These are phyloP conservation scores for Cruciata laevipes DNA, from an alignment of 257 asterid genomes.

Conservation along the genomic window DNA sequence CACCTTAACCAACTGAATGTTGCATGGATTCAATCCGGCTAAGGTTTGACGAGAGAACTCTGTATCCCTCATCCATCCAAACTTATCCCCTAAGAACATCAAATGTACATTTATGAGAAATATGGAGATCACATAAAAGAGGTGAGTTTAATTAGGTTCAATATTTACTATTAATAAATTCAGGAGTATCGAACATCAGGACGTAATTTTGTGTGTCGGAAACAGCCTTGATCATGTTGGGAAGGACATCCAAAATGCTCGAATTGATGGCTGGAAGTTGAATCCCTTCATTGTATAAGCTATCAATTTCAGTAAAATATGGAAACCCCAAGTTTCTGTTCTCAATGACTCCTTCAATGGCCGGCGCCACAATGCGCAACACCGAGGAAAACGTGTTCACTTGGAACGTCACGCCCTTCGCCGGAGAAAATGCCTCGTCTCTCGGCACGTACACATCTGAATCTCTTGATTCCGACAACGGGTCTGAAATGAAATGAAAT, in stretches of 20 bases:
- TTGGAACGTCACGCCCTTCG: slow-evolving; percentile 34
- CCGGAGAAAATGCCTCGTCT: slow-evolving; percentile 57
- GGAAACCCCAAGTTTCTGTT: slow-evolving; percentile 34
- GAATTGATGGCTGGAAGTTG: slow-evolving; percentile 17
- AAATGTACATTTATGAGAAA: too few relatives aligned
- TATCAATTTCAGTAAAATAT: slow-evolving; percentile 50
- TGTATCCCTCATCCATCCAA: slow-evolving; percentile 3
- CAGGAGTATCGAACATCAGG: slow-evolving; percentile 50
- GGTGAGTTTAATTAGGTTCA: too few relatives aligned
- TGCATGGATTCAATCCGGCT: slow-evolving; percentile 4
- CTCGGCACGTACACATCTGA: slow-evolving; percentile 45
- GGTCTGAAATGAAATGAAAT: slow-evolving; percentile 39
- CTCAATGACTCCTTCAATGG: slow-evolving; percentile 5
- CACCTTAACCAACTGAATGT: slow-evolving; percentile 6
- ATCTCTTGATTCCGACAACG: slow-evolving; percentile 44
- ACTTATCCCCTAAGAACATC: slow-evolving; percentile 2
- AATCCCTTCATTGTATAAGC: slow-evolving; percentile 45
- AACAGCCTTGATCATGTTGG: slow-evolving; percentile 34
- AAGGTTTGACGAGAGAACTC: slow-evolving; percentile 7
- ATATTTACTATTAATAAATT: slow-evolving; percentile 37
- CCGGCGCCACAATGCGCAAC: slow-evolving; percentile 39
- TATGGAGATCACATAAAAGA: too few relatives aligned
- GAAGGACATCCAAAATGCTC: slow-evolving; percentile 22
- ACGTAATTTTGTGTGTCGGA: slow-evolving; percentile 16
- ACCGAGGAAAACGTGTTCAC: slow-evolving; percentile 40